Percentiles rank a stretch among this genome's conserved stretches.
phyloP scores from a whole-genome alignment of 2,329 filamentous ascomycete genomes.

The Botrytis cinerea region DNA sequence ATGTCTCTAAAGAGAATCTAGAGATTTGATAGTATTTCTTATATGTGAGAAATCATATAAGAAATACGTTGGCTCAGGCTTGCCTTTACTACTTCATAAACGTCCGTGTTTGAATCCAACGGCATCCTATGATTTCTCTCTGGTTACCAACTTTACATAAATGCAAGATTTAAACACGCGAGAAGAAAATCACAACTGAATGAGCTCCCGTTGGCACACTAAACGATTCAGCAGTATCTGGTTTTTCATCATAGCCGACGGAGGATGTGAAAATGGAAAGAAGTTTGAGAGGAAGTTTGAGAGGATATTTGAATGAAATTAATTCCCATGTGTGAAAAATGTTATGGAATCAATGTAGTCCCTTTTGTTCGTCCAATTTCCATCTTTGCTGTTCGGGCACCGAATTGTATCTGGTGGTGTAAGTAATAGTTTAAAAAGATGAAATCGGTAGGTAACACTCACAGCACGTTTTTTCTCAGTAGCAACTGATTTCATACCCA shows the following conservation, averaged over 20 bases:
- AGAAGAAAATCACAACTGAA: constrained; percentile 25
- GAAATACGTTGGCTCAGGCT: constrained; percentile 56
- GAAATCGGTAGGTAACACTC: constrained; percentile 43
- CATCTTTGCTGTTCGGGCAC: constrained; percentile 81
- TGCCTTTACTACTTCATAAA: constrained; percentile 55
- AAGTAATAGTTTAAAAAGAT: neutral
- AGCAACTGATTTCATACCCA: constrained; percentile 72
- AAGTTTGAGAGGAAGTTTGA: no score
- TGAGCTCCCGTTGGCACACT: constrained; percentile 39
- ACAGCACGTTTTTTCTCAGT: constrained; percentile 92
- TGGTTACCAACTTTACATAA: constrained; percentile 48
- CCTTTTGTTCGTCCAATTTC: constrained; percentile 69
- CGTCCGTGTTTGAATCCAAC: constrained; percentile 32
- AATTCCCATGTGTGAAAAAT: neutral
- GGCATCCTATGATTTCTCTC: constrained; percentile 34
- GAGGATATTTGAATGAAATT: neutral
- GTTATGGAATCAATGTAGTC: constrained; percentile 59
- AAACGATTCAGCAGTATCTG: constrained; percentile 74
- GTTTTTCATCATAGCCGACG: constrained; percentile 62
- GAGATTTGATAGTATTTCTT: neutral
- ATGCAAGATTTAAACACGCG: constrained; percentile 44
- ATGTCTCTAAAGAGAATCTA: neutral
- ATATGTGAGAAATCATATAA: neutral
- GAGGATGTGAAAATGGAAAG: neutral
- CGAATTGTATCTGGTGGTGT: constrained; percentile 70